Conservation (phyloP, 495 filamentous ascomycete species). For the Bacidia rubella region DNA sequence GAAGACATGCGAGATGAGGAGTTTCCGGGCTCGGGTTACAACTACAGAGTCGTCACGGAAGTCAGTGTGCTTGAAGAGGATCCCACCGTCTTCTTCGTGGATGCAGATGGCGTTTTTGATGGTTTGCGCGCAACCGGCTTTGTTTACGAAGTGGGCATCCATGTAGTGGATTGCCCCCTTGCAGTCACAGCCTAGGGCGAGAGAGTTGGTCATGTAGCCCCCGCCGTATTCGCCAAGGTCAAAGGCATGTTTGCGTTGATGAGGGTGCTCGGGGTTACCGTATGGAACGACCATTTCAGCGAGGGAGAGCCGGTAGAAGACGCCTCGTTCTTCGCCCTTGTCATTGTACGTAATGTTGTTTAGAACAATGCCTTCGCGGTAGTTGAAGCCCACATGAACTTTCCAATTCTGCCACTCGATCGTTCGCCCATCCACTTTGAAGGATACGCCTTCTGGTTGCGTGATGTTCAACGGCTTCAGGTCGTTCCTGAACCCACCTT, state of each 20-base stretch:
- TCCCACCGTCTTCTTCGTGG: slow-evolving; percentile 88
- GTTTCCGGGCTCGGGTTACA: slow-evolving; percentile 75
- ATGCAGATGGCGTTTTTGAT: slow-evolving; percentile 97
- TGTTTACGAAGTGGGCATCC: slow-evolving; percentile 70
- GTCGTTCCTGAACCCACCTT: slow-evolving; percentile 65
- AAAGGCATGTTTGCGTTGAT: slow-evolving; percentile 90
- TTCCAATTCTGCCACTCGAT: slow-evolving; percentile 94
- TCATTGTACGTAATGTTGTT: slow-evolving; percentile 89
- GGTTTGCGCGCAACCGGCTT: slow-evolving; percentile 58
- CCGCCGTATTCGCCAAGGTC: slow-evolving; percentile 90
- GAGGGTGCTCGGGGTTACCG: slow-evolving; percentile 83
- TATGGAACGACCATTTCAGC: slow-evolving; percentile 97
- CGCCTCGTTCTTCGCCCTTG: slow-evolving; percentile 61
- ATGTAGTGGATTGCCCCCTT: slow-evolving; percentile 92
- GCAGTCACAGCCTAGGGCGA: slow-evolving; percentile 85
- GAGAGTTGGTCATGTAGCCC: slow-evolving; percentile 90
- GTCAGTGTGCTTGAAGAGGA: slow-evolving; percentile 92
- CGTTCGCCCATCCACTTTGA: slow-evolving; percentile 62
- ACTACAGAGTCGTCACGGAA: slow-evolving; percentile 83
- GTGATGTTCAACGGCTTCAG: slow-evolving; percentile 92
- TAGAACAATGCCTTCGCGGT: slow-evolving; percentile 84
- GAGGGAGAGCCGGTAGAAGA: slow-evolving; percentile 86
- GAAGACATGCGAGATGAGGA: slow-evolving; percentile 86
- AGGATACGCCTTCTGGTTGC: slow-evolving; percentile 88
- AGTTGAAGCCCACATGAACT: slow-evolving; percentile 90